phyloP scores from a whole-genome alignment of 257 asterid genomes.

The Jacaranda copaia region DNA sequence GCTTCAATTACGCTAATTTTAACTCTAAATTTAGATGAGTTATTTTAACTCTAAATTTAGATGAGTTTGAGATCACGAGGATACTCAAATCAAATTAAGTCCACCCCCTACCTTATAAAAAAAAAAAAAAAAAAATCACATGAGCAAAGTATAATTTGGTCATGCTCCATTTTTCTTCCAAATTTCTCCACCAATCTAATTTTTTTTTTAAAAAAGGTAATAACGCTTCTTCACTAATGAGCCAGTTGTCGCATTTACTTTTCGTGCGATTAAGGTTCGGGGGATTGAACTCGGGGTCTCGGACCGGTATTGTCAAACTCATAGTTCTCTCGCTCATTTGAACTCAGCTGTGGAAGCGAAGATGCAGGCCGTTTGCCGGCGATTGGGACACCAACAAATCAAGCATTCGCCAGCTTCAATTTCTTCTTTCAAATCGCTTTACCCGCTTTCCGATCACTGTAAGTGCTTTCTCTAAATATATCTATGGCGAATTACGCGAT shows the following conservation, averaged over 20 bases:
- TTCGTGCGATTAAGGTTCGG: not conserved
- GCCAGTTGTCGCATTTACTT: not conserved
- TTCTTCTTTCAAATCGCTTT: slow-evolving; percentile 46
- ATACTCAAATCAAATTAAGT: too few species aligned
- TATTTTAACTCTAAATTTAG: too few species aligned
- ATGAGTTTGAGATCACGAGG: too few species aligned
- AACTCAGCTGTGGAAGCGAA: slow-evolving; percentile 36
- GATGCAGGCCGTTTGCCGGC: slow-evolving; percentile 65
- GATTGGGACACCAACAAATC: slow-evolving; percentile 50
- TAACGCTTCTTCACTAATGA: too few species aligned
- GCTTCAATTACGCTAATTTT: too few species aligned
- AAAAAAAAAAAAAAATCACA: too few species aligned
- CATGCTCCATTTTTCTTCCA: too few species aligned
- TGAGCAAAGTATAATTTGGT: too few species aligned
- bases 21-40: too few species aligned
- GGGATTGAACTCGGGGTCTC: not conserved
- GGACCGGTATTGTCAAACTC: not conserved
- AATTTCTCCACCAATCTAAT: too few species aligned
- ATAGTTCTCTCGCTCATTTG: slow-evolving; percentile 12
- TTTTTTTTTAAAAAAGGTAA: too few species aligned
- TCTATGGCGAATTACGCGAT: slow-evolving; percentile 4
- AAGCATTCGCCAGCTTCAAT: slow-evolving; percentile 44
- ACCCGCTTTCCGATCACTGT: slow-evolving; percentile 49
- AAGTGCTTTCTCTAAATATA: slow-evolving; percentile 30
- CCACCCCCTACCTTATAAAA: too few species aligned